Base-by-base conservation (phyloP, 768 basidiomycete genomes). In the Naganishia vishniacii region DNA sequence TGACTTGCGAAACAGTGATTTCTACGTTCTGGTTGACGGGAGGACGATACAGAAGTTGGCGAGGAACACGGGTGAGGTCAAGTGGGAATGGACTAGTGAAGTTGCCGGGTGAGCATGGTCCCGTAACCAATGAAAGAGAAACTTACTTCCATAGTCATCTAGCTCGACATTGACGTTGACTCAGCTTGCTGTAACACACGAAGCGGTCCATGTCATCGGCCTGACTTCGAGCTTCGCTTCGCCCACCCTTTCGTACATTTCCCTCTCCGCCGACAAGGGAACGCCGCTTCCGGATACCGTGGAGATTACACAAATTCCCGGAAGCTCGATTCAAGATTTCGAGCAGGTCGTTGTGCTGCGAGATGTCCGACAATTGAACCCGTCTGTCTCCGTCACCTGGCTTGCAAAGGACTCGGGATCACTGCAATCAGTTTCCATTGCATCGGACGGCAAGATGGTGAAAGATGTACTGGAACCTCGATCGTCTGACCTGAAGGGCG, bases 101-200 rank as follows among this genome's bases (percentile, higher is more conserved):
- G 23, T 31, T 9, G 53, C 53, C 15, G 53, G 53, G 53, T 56
- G 20, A 40, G 53, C 34, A 37, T n/a, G 2, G 18, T 16, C 25
- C 13, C n/a, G 9, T 20, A n/a, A n/a, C 1, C 6, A 20, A 18
- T 20, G 34, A n/a, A 13, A 34, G 18, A 15, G 32, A 53, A 20
- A 25, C 51, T 53, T 4, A 53, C 4, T 5, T 28, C 20, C 15
- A 11, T 2, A 5, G 15, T 58, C 12, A 26, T 44, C 9, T 67
- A 91, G 90, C 20, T 84, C 85, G 1, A 80, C 84, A 6, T 80
- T 85, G 6, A 78, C 88, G 29, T 84, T 86, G 74, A 83, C 86
- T 5, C 82, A 84, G 64, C 73, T 94, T 11, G 74, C 84, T 8
- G 67, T 81, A 0, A 84, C 85, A 1, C 73, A 79, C 0, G 74